phyloP scores from a whole-genome alignment of 192 early-diverging fungal genomes.

The Gonapodya sp. region DNA sequence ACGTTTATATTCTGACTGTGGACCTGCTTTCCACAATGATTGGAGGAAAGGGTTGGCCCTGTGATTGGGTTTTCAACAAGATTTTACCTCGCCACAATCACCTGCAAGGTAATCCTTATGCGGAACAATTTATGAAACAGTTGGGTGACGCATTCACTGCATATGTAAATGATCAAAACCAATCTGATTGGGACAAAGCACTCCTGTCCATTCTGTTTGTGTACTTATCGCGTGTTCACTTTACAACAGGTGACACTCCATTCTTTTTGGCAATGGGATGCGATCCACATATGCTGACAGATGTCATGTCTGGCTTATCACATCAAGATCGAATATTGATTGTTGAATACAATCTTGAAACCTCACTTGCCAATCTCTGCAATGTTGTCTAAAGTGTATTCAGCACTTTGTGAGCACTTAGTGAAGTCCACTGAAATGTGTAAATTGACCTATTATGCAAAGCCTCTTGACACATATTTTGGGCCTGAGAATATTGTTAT shows the following conservation, averaged over 20 bases:
- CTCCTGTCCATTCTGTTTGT: not conserved
- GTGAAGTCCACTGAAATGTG: not conserved
- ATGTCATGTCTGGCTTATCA: not conserved
- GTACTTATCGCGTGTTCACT: not conserved
- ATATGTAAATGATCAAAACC: not conserved
- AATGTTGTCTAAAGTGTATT: not conserved
- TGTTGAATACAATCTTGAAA: not conserved
- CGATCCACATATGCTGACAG: not conserved
- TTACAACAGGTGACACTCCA: not conserved
- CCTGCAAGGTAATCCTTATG: not conserved
- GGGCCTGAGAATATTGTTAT: not conserved
- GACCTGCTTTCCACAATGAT: not conserved
- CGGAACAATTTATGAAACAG: not conserved
- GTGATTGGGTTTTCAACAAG: not conserved
- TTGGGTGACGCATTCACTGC: not conserved
- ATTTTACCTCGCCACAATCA: not conserved
- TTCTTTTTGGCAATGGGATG: not conserved
- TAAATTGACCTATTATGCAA: not conserved
- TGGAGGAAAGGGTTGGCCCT: not conserved
- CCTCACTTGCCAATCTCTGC: not conserved
- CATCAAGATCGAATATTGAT: not conserved
- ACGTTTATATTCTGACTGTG: not conserved
- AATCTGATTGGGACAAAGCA: not conserved
- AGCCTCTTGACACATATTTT: not conserved
- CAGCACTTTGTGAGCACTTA: not conserved